Conservation (phyloP, 2,329 filamentous ascomycete genomes). For the Nigrospora osmanthi region DNA sequence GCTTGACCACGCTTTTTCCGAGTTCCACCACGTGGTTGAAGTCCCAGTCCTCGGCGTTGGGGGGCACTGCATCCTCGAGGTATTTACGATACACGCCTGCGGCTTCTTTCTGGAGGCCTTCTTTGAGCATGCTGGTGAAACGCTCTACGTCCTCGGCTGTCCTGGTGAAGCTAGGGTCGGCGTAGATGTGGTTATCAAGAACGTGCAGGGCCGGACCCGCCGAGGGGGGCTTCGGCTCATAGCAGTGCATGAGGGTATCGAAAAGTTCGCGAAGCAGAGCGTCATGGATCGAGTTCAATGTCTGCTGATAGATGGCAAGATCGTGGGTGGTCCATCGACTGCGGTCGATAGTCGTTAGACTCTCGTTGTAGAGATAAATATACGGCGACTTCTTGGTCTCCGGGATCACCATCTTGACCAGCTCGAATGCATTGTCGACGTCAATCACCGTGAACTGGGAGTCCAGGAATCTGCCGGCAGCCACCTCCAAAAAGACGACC, state of each 20-base stretch:
- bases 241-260: constrained; percentile 79
- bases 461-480: constrained; percentile 77
- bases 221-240: constrained; percentile 77
- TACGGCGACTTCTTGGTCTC: constrained; percentile 57
- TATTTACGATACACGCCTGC: constrained; percentile 72
- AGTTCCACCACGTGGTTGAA: constrained; percentile 86
- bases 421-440: constrained; percentile 75
- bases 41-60: constrained; percentile 77
- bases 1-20: constrained; percentile 75
- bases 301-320: constrained; percentile 63
- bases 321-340: constrained; percentile 63
- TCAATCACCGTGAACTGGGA: constrained; percentile 75
- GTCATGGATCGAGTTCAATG: constrained; percentile 70
- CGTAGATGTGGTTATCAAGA: constrained; percentile 73
- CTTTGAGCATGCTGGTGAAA: constrained; percentile 64
- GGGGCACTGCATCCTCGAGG: constrained; percentile 72
- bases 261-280: constrained; percentile 80
- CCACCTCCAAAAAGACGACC: constrained; percentile 76
- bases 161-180: constrained; percentile 67
- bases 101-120: constrained; percentile 67
- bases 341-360: constrained; percentile 48
- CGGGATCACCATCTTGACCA: constrained; percentile 64
- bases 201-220: constrained; percentile 74
- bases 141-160: constrained; percentile 62
- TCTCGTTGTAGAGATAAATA: constrained; percentile 41